These are phyloP conservation scores for Cladosporium sphaerospermum DNA, from an alignment of 2,329 filamentous ascomycete species.

Conservation along the genomic window DNA sequence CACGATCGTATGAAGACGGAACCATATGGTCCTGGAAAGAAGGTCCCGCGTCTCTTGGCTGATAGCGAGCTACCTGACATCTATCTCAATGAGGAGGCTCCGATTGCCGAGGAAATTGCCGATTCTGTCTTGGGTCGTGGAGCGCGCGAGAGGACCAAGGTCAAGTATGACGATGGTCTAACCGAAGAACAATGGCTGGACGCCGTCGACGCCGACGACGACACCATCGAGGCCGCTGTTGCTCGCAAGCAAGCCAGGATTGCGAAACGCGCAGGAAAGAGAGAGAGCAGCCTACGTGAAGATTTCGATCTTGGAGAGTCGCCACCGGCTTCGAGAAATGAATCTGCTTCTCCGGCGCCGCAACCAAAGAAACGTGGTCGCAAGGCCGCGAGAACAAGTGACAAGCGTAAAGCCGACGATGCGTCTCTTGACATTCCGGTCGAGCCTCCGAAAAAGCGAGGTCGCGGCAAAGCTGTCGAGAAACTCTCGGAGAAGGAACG, in stretches of 20 bases:
- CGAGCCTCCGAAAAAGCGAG: conserved; percentile 65
- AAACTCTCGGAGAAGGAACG: conserved; percentile 65
- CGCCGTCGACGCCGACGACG: conserved; percentile 94
- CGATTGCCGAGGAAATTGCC: conserved; percentile 64
- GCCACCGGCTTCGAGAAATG: conserved; percentile 71
- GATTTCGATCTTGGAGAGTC: conserved; percentile 57
- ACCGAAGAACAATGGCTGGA: conserved; percentile 99
- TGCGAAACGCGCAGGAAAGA: conserved; percentile 71
- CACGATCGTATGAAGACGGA: conserved; percentile 61
- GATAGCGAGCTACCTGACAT: conserved; percentile 91
- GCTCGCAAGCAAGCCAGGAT: conserved; percentile 82
- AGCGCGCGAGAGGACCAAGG: conserved; percentile 87
- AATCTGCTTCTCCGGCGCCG: conserved; percentile 66
- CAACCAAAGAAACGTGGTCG: conserved; percentile 74
- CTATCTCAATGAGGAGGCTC: conserved; percentile 80
- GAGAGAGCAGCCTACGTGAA: conserved; percentile 52
- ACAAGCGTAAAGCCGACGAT: conserved; percentile 83
- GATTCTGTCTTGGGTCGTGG: conserved; percentile 79
- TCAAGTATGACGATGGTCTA: conserved; percentile 93
- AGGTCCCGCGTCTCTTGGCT: conserved; percentile 70
- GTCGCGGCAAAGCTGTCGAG: conserved; percentile 61
- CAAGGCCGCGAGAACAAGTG: conserved; percentile 58
- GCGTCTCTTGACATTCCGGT: conserved; percentile 59
- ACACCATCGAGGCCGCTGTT: conserved; percentile 86
- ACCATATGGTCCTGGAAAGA: conserved; percentile 66